phyloP scores from a whole-genome alignment of 176 grass and related monocot genomes.

The Coix lacrymajobi region DNA sequence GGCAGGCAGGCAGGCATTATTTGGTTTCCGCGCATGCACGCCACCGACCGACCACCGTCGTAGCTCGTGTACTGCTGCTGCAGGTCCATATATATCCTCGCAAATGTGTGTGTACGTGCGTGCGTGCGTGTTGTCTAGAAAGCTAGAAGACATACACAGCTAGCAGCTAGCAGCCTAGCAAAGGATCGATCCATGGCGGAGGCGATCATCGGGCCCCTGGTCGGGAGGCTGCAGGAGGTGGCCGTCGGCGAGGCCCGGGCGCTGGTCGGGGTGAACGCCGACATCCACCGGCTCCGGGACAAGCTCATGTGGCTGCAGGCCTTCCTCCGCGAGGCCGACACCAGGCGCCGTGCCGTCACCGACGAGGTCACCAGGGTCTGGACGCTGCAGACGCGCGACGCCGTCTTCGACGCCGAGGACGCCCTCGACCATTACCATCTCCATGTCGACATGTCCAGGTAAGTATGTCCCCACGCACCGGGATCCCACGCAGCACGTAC shows the following conservation, averaged over 20 bases:
- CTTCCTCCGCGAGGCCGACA: conserved; percentile 30
- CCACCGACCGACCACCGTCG: too few species aligned
- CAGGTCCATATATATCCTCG: too few species aligned
- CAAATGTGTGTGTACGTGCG: too few species aligned
- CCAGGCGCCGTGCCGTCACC: conserved; percentile 4
- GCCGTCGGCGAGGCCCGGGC: neutral
- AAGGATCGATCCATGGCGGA: neutral
- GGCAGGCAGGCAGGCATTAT: too few species aligned
- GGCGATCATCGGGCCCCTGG: conserved; percentile 15
- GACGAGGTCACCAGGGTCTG: conserved; percentile 12
- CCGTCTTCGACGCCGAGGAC: conserved; percentile 25
- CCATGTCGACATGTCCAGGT: neutral
- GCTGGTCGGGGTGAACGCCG: neutral
- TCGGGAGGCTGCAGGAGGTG: neutral
- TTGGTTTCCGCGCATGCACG: too few species aligned
- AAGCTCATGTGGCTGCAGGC: conserved; percentile 37
- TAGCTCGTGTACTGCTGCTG: too few species aligned
- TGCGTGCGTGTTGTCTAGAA: too few species aligned
- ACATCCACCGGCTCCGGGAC: conserved; percentile 10
- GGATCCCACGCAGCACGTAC: conserved; percentile 18
- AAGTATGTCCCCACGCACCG: too few species aligned
- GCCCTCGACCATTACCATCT: conserved; percentile 24
- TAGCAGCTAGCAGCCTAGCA: neutral
- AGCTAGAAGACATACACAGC: too few species aligned
- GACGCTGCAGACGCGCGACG: neutral